These are phyloP conservation scores for Stemphylium beticola DNA, from an alignment of 2,329 filamentous ascomycete genomes.

Conservation along the genomic window DNA sequence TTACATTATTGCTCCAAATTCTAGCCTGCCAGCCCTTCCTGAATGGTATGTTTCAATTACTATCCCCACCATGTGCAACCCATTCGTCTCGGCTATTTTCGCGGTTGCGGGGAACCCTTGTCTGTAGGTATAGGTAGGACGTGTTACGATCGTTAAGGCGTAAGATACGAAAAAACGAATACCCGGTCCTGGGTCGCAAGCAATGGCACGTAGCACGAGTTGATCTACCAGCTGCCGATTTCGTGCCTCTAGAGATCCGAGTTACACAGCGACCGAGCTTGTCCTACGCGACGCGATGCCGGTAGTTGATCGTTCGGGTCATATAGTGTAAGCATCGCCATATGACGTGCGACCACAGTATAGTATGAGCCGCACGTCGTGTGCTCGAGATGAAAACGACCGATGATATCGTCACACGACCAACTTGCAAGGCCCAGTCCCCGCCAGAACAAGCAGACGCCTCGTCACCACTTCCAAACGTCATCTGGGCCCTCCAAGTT, in stretches of 20 bases:
- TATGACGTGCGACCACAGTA: neutral
- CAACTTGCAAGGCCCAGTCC: too few species aligned
- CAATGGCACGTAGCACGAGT: neutral
- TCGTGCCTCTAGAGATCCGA: too few species aligned
- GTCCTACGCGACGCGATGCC: neutral
- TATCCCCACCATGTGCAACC: neutral
- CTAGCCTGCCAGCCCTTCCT: neutral
- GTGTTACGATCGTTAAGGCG: neutral
- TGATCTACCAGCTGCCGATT: neutral
- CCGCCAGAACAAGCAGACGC: too few species aligned
- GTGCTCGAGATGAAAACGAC: neutral
- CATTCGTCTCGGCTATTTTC: conserved; percentile 2
- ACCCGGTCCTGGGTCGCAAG: neutral
- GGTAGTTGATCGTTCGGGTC: neutral
- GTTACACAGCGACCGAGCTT: too few species aligned
- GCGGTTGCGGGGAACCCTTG: neutral
- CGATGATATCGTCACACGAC: neutral
- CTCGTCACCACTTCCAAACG: too few species aligned
- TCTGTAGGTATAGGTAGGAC: neutral
- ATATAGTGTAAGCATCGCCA: neutral
- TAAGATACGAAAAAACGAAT: neutral
- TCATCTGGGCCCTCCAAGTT: too few species aligned
- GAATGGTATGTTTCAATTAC: neutral
- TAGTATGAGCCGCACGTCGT: neutral
- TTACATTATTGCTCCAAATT: too few species aligned